A percentile compares a stretch with the other conserved stretches of the same genome.
Evolutionary conservation across 2,329 filamentous ascomycete species (phyloP).

Genomic region (Xylariaceae sp.): DNA sequence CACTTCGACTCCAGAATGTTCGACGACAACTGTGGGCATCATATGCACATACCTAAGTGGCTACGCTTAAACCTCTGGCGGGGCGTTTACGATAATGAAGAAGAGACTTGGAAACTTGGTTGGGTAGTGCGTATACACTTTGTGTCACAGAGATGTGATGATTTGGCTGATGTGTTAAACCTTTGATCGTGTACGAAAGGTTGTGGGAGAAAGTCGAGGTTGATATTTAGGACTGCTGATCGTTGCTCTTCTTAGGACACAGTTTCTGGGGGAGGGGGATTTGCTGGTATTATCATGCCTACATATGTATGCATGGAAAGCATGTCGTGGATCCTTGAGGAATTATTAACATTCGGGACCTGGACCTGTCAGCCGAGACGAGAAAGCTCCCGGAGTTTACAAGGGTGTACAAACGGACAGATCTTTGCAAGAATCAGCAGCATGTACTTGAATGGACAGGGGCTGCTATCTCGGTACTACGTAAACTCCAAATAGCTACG

Average conservation of each 20-base stretch:
- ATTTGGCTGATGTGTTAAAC: slow-evolving; percentile 1
- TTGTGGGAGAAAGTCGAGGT: slow-evolving; percentile 9
- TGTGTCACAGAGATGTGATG: not conserved
- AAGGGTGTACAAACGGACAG: not conserved
- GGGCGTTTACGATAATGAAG: slow-evolving; percentile 1
- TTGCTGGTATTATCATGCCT: slow-evolving; percentile 19
- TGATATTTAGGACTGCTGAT: slow-evolving; percentile 15
- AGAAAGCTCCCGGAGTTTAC: not conserved
- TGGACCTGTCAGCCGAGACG: slow-evolving; percentile 1
- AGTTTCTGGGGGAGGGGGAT: slow-evolving; percentile 5
- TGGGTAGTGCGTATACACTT: too few species aligned
- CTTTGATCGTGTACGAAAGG: slow-evolving; percentile 4
- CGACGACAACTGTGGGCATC: slow-evolving; percentile 5
- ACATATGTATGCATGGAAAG: too few species aligned
- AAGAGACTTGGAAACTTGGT: not conserved
- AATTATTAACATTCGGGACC: not conserved
- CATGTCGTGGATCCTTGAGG: slow-evolving; percentile 11
- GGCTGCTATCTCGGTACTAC: not conserved
- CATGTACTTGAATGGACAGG: not conserved
- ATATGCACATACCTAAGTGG: slow-evolving; percentile 16
- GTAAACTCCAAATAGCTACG: too few species aligned
- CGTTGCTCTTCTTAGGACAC: slow-evolving; percentile 12
- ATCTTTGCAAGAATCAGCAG: not conserved
- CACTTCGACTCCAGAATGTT: slow-evolving; percentile 10
- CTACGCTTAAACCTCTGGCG: slow-evolving; percentile 7